Evolutionary conservation across 139 green algal genomes (phyloP).

Genomic region (Chlorella sp.): DNA sequence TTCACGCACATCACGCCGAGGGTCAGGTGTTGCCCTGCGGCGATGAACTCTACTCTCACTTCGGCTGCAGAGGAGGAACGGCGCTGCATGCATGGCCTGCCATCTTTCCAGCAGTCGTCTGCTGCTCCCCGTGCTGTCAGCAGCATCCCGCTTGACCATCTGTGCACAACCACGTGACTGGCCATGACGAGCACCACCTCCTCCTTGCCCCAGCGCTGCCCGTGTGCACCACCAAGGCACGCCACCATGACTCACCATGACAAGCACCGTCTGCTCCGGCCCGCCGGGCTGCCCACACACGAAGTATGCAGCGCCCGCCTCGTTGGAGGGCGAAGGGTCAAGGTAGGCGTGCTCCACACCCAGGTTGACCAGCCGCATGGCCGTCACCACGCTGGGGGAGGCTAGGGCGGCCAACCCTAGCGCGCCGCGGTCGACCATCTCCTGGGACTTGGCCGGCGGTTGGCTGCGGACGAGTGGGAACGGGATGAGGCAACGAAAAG

Average conservation of each 20-base stretch:
- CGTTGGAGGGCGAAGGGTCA: slow-evolving; percentile 46
- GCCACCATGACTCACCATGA: slow-evolving; percentile 8
- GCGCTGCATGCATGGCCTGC: too few species aligned
- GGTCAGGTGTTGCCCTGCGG: neutral
- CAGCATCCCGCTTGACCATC: too few species aligned
- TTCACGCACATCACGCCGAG: too few species aligned
- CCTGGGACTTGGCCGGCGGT: slow-evolving; percentile 35
- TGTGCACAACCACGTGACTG: neutral
- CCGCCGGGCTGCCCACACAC: neutral
- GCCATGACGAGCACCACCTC: too few species aligned
- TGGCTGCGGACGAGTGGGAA: too few species aligned
- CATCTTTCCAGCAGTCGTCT: neutral
- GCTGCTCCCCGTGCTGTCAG: neutral
- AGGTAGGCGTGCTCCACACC: slow-evolving; percentile 45
- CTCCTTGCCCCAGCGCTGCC: too few species aligned
- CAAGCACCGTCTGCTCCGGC: neutral
- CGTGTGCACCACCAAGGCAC: too few species aligned
- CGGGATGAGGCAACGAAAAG: too few species aligned
- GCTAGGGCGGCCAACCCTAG: too few species aligned
- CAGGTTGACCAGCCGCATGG: slow-evolving; percentile 21
- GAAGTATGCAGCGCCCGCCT: slow-evolving; percentile 42
- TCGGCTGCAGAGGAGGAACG: too few species aligned
- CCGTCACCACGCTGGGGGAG: slow-evolving; percentile 1
- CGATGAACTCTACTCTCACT: too few species aligned
- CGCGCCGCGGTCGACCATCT: slow-evolving; percentile 42